Conservation (phyloP, 208 protist species). For the Angomonas deanei region DNA sequence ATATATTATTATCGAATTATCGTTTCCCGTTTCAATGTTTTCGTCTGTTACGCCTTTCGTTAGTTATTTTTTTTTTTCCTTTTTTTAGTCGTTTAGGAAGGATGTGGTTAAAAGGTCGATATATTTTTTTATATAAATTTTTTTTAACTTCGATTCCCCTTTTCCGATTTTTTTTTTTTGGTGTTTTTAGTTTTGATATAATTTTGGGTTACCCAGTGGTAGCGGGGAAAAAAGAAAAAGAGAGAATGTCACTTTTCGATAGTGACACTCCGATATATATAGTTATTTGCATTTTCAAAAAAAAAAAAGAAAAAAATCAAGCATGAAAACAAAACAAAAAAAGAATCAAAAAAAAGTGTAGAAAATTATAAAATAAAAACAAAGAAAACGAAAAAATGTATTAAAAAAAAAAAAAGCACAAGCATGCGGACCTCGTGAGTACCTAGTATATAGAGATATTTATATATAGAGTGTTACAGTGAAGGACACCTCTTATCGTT, state of each 20-base stretch:
- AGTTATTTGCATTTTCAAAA: no score
- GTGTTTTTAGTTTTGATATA: background rate
- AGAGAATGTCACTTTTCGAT: background rate
- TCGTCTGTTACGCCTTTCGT: background rate
- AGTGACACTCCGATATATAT: no score
- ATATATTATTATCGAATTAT: conserved; percentile 5
- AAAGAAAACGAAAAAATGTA: conserved; percentile 1
- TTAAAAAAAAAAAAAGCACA: conserved; percentile 9
- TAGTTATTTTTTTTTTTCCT: background rate
- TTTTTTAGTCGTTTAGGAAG: background rate
- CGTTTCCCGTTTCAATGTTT: background rate
- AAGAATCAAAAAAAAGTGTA: conserved; percentile 7
- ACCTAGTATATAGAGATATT: conserved; percentile 9
- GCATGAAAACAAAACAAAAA: conserved; percentile 9
- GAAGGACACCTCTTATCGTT: background rate
- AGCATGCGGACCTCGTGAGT: background rate
- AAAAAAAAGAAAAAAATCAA: conserved; percentile 3
- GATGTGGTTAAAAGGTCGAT: background rate
- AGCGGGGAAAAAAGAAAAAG: no score
- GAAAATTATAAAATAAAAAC: no score
- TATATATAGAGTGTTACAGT: background rate
- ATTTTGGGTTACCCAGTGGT: no score
- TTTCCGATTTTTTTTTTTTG: background rate
- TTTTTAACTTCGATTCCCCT: background rate
- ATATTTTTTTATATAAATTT: conserved; percentile 1